A percentile compares a stretch with the other conserved stretches of the same genome.
phyloP scores from a whole-genome alignment of 1,284 basidiomycete genomes.

The Violaceomyces palustris region DNA sequence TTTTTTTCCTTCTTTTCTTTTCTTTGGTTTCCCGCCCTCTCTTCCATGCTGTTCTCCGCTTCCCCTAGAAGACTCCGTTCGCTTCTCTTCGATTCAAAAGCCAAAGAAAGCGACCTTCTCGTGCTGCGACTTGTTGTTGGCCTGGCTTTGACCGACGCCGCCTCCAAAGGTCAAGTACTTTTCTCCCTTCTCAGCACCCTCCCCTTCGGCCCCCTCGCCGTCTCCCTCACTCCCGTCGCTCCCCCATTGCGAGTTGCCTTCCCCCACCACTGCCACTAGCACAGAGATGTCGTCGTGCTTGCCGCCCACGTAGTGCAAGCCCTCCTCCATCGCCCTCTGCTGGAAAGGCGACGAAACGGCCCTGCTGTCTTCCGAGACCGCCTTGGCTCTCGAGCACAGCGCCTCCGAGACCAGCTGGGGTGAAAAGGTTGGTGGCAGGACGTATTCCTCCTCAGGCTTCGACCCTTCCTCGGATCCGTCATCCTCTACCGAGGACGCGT shows the following conservation, averaged over 20 bases:
- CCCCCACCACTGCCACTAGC: conserved; percentile 54
- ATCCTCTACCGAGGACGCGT: conserved; percentile 5
- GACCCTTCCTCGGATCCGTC: neutral
- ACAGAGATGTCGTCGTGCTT: conserved; percentile 56
- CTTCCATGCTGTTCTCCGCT: too few relatives aligned
- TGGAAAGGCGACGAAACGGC: conserved; percentile 59
- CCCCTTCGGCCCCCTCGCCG: neutral
- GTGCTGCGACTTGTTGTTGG: too few relatives aligned
- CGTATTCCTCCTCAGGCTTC: conserved; percentile 7
- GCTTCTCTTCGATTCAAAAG: too few relatives aligned
- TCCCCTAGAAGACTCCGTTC: too few relatives aligned
- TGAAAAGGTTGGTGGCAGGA: conserved; percentile 49
- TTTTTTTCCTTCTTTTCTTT: too few relatives aligned
- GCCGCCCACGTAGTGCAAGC: conserved; percentile 54
- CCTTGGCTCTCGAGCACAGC: conserved; percentile 57
- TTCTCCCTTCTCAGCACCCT: too few relatives aligned
- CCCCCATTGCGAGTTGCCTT: conserved; percentile 6
- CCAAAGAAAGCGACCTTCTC: too few relatives aligned
- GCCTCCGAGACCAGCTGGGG: conserved; percentile 59
- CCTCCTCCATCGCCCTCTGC: conserved; percentile 59
- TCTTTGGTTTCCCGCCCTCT: too few relatives aligned
- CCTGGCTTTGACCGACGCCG: too few relatives aligned
- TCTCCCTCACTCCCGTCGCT: neutral
- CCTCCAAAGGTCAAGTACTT: too few relatives aligned
- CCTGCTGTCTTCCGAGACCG: conserved; percentile 57